phyloP scores from a whole-genome alignment of 805 yeast species.

The Zygotorulaspora chibaensis region DNA sequence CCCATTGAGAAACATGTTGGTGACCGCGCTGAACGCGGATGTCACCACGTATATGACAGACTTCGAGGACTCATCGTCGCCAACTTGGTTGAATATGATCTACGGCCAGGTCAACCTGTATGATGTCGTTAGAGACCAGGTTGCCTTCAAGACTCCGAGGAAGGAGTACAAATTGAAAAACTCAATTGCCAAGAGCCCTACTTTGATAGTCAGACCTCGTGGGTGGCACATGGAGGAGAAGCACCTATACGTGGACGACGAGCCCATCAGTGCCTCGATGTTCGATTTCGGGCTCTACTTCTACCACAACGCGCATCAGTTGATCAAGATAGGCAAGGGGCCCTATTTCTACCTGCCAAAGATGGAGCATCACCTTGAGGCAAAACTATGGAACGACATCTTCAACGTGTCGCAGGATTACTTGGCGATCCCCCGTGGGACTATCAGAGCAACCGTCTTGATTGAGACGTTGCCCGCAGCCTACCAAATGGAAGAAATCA shows the following conservation, averaged over 20 bases:
- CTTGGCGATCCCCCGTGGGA: slow-evolving; percentile 64
- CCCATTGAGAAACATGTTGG: slow-evolving; percentile 77
- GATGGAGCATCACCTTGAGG: slow-evolving; percentile 83
- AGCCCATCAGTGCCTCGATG: slow-evolving; percentile 72
- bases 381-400: slow-evolving; percentile 77
- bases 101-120: slow-evolving; percentile 77
- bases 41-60: slow-evolving; percentile 85
- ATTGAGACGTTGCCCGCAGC: slow-evolving; percentile 84
- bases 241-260: slow-evolving; percentile 67
- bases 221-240: slow-evolving; percentile 83
- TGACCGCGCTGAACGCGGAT: slow-evolving; percentile 72
- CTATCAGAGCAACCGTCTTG: slow-evolving; percentile 74
- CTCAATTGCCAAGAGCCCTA: slow-evolving; percentile 46
- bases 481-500: slow-evolving; percentile 81
- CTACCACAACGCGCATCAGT: slow-evolving; percentile 64
- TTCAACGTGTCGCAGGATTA: slow-evolving; percentile 73
- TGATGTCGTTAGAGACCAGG: slow-evolving; percentile 69
- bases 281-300: slow-evolving; percentile 77
- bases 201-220: slow-evolving; percentile 79
- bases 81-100: slow-evolving; percentile 75
- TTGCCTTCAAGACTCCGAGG: slow-evolving; percentile 45
- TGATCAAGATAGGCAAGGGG: slow-evolving; percentile 62
- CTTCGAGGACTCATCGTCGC: slow-evolving; percentile 80
- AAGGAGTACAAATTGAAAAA: slow-evolving; percentile 51
- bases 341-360: slow-evolving; percentile 82